phyloP scores from a whole-genome alignment of 768 basidiomycete species.

The Xerocomus potaroensis region DNA sequence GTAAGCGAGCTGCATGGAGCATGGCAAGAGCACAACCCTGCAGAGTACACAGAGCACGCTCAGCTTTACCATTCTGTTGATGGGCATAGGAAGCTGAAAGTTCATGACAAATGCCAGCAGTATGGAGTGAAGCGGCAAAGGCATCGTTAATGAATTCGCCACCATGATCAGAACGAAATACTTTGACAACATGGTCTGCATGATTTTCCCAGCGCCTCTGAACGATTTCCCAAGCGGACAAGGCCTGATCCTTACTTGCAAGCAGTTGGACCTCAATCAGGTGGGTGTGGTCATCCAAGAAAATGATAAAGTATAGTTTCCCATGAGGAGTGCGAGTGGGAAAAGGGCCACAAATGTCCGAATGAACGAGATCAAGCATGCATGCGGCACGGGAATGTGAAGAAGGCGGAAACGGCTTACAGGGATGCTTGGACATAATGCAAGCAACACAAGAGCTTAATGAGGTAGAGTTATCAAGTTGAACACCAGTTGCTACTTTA shows the following conservation, averaged over 20 bases:
- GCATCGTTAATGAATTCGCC: not conserved
- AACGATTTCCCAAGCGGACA: not conserved
- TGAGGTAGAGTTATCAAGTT: not conserved
- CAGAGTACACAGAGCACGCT: constrained; percentile 19
- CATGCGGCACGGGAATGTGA: not conserved
- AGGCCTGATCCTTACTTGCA: not conserved
- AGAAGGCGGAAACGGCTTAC: not conserved
- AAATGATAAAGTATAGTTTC: constrained; percentile 12
- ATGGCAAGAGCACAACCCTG: too few relatives aligned
- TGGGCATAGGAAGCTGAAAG: constrained; percentile 29
- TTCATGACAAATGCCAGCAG: constrained; percentile 18
- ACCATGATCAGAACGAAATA: not conserved
- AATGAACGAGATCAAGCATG: constrained; percentile 23
- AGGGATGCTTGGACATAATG: constrained; percentile 2
- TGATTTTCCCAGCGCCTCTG: not conserved
- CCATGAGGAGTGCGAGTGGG: constrained; percentile 14
- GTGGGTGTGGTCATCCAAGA: constrained; percentile 14
- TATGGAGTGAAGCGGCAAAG: not conserved
- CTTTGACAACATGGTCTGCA: not conserved
- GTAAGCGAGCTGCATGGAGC: too few relatives aligned
- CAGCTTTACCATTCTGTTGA: constrained; percentile 31
- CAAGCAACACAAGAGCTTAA: constrained; percentile 1
- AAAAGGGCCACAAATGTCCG: constrained; percentile 26
- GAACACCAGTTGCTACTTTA: too few relatives aligned
- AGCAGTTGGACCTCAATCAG: not conserved